phyloP scores from a whole-genome alignment of 108 stramenopile species.

The Cyclotella cryptica region DNA sequence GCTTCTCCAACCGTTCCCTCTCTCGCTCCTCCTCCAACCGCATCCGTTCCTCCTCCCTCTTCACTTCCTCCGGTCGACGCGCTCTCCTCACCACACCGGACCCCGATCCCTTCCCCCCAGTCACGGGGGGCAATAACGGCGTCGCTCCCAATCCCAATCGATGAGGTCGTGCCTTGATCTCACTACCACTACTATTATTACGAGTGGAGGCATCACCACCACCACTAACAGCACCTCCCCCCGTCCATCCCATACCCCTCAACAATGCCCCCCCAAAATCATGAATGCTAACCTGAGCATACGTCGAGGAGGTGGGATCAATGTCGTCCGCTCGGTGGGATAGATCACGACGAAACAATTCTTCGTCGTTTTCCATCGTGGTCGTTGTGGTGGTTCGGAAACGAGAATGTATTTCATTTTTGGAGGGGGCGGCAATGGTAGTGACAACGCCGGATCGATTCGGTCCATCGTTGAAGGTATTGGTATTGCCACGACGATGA shows the following conservation, averaged over 20 bases:
- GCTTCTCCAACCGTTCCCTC: slow-evolving; percentile 35
- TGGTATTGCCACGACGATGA: not conserved
- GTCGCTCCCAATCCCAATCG: slow-evolving; percentile 88
- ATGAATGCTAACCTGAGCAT: slow-evolving; percentile 71
- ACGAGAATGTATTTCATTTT: not conserved
- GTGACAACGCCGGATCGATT: not conserved
- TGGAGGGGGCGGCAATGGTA: slow-evolving; percentile 20
- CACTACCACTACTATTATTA: too few species aligned
- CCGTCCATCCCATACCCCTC: slow-evolving; percentile 93
- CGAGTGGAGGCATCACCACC: too few species aligned
- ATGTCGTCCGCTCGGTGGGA: slow-evolving; percentile 1
- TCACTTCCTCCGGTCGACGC: slow-evolving; percentile 65
- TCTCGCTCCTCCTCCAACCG: slow-evolving; percentile 57
- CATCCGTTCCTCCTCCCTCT: slow-evolving; percentile 69
- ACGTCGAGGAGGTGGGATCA: slow-evolving; percentile 60
- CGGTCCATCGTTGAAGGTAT: too few species aligned
- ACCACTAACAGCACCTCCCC: slow-evolving; percentile 31
- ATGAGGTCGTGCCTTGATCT: slow-evolving; percentile 72
- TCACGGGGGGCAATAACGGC: slow-evolving; percentile 58
- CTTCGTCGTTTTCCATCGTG: slow-evolving; percentile 27
- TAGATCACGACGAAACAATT: slow-evolving; percentile 33
- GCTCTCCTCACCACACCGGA: slow-evolving; percentile 12
- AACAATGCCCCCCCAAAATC: slow-evolving; percentile 91
- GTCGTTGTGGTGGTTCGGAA: slow-evolving; percentile 5
- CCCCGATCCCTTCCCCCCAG: slow-evolving; percentile 6